phyloP scores from a whole-genome alignment of 495 filamentous ascomycete species.

The Cercophora newfieldiana region DNA sequence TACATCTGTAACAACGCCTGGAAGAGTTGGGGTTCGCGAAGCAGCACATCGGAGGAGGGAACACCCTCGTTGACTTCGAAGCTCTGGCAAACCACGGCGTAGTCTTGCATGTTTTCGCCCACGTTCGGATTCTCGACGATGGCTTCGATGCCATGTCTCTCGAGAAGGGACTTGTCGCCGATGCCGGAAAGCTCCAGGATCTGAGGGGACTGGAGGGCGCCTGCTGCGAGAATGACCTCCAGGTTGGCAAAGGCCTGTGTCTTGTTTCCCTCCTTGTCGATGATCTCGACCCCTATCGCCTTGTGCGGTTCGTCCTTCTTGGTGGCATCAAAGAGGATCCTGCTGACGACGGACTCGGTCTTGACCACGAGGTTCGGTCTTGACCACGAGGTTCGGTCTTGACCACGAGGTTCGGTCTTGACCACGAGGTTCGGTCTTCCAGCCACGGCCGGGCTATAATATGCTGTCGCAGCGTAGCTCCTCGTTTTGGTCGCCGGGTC shows the following conservation, averaged over 20 bases:
- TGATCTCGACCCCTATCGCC: conserved; percentile 40
- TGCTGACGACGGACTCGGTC: conserved; percentile 48
- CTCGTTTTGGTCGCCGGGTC: conserved; percentile 42
- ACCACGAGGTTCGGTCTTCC: conserved; percentile 48
- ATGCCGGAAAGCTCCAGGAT: conserved; percentile 74
- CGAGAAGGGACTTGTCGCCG: conserved; percentile 65
- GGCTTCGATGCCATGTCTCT: conserved; percentile 64
- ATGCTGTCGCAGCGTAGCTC: conserved; percentile 41
- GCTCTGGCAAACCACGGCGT: conserved; percentile 40
- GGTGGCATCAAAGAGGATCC: conserved; percentile 35
- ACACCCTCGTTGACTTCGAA: conserved; percentile 45
- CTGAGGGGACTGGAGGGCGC: conserved; percentile 59
- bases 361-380: conserved; percentile 49
- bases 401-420: conserved; percentile 49
- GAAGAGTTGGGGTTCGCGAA: conserved; percentile 43
- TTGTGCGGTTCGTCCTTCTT: conserved; percentile 14
- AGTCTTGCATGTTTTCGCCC: conserved; percentile 65
- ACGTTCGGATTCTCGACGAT: conserved; percentile 73
- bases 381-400: conserved; percentile 46
- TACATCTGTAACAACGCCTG: conserved; percentile 41
- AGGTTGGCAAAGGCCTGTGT: conserved; percentile 30
- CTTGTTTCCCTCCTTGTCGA: conserved; percentile 32
- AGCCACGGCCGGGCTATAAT: conserved; percentile 37
- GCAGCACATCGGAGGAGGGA: conserved; percentile 41
- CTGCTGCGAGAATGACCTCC: conserved; percentile 62